Evolutionary conservation across 1,139 yeast genomes (phyloP), one percentile per base, ranked within the genome.

Genomic region (Lodderomyces oxycetoniae): DNA sequence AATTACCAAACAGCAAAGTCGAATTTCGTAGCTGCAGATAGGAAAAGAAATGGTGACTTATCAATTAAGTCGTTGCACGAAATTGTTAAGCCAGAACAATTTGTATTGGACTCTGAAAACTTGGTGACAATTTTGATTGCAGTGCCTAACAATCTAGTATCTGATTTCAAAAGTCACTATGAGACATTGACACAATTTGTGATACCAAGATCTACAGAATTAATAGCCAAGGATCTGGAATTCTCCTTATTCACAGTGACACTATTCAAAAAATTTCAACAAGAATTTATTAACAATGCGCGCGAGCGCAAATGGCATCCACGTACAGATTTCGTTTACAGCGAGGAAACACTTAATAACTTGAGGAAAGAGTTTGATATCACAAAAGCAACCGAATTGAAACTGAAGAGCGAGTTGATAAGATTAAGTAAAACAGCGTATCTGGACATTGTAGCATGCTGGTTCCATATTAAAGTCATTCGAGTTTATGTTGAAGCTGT

Each of bases 291-390:
- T 34, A 67, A 71, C 43, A 77, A 77, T 36, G 74, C 87, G 29
- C 77, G 98, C 56, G 98, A 93, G 50, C 73, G 70, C 47, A 86
- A 86, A 61, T 91, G 89, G 82, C 79, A 84, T 42, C 96, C 96
- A 34, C 79, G 99, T 54, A 64, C 64, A 15, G 98, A 93, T 49
- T 88, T 88, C 54, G 77, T 79, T 40, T 88, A 87, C 61, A 81
- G 91, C 12, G 95, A 86, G 49, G 89, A 82, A 43, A 60, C 71
- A 22, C 74, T 87, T 41, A 79, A 78, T 48, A 74, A 76, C 46
- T 66, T 86, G 67, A 76, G 84, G 55, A 74, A 80, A 56, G 96
- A 89, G 57, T 82, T 77, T 49, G 84, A 80, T 50, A 67, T 76
- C 43, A 88, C 95, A 11, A 73, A 77, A 34, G 77, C 80, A 48